Evolutionary conservation across 345 rosid species (phyloP).

Genomic region (Raphanus raphanistrum): DNA sequence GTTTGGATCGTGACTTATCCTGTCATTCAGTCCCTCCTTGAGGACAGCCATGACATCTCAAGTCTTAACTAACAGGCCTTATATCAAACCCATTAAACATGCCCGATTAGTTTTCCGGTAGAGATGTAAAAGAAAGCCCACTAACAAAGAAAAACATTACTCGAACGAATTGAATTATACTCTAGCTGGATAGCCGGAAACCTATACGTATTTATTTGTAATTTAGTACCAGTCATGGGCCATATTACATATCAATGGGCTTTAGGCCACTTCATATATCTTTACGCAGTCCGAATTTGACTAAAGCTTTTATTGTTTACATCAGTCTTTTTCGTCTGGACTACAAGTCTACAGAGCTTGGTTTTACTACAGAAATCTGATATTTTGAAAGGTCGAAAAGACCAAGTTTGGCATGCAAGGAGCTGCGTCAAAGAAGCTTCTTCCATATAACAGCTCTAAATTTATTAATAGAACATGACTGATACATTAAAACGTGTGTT

Average conservation of each 20-base stretch:
- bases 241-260: neutral
- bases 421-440: slow-evolving; percentile 3
- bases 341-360: slow-evolving; percentile 1
- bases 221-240: neutral
- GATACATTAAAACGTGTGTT: neutral
- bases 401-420: neutral
- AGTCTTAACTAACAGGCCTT: neutral
- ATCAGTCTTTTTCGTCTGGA: neutral
- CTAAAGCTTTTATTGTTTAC: neutral
- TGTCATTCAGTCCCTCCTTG: neutral
- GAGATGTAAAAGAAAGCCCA: neutral
- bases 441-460: neutral
- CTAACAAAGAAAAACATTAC: neutral
- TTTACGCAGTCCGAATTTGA: neutral
- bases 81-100: neutral
- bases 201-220: neutral
- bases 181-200: neutral
- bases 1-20: neutral
- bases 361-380: neutral
- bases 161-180: neutral
- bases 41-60: neutral
- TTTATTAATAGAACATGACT: neutral
- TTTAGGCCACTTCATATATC: neutral
- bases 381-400: neutral
- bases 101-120: neutral